A percentile compares a stretch with the other conserved stretches of the same genome.
phyloP scores from a whole-genome alignment of 192 early-diverging fungal genomes.

The Gorgonomyces haynaldii region DNA sequence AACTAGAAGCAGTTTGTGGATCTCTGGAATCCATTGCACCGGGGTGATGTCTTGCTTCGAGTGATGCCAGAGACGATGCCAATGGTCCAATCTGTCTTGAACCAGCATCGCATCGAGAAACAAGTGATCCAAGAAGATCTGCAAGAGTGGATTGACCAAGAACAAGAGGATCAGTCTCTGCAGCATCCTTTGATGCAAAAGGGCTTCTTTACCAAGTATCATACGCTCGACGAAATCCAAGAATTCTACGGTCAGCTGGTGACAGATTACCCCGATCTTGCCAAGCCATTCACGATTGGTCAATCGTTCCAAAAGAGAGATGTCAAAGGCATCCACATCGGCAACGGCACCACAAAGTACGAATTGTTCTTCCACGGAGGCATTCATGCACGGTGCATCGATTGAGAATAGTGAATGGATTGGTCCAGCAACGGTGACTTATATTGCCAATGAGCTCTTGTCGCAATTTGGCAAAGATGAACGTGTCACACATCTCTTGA shows the following conservation, averaged over 20 bases:
- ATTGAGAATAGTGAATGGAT: constrained; percentile 42
- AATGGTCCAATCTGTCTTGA: too few species aligned
- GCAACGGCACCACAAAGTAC: background rate
- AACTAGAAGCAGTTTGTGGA: too few species aligned
- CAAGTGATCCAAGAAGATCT: too few species aligned
- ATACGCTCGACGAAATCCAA: constrained; percentile 28
- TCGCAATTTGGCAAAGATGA: constrained; percentile 32
- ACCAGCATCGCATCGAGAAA: too few species aligned
- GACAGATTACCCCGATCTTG: constrained; percentile 27
- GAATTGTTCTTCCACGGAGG: constrained; percentile 6
- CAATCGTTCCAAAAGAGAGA: constrained; percentile 33
- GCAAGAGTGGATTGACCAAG: too few species aligned
- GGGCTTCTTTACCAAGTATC: too few species aligned
- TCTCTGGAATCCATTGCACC: too few species aligned
- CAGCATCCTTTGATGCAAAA: too few species aligned
- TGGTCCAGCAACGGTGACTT: constrained; percentile 38
- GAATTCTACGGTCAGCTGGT: constrained; percentile 23
- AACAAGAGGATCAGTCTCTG: too few species aligned
- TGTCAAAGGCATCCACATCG: constrained; percentile 31
- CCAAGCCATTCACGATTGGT: constrained; percentile 26
- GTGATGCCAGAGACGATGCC: too few species aligned
- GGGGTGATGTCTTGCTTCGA: too few species aligned
- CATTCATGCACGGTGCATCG: constrained; percentile 9
- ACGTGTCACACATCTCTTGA: constrained; percentile 29
- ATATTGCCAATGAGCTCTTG: constrained; percentile 41